These are phyloP conservation scores for Vitis cinerea DNA, from an alignment of 164 flowering plant species.

Conservation along the genomic window DNA sequence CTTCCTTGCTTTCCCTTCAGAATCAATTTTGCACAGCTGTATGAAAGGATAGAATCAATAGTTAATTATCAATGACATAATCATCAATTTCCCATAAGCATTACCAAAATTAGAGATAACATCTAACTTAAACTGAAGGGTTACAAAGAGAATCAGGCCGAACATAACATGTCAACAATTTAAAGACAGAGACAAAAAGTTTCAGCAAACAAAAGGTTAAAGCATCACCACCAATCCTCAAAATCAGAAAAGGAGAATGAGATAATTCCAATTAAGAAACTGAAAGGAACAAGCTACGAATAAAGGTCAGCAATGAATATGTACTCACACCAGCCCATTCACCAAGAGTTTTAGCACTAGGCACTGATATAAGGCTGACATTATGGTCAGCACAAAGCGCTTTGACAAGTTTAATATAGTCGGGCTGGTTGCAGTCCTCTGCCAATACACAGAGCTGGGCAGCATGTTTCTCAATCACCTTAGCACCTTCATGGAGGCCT, in stretches of 20 bases:
- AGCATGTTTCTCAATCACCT: conserved; percentile 76
- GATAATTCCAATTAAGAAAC: neutral
- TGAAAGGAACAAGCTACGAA: neutral
- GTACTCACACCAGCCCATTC: conserved; percentile 85
- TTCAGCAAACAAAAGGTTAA: neutral
- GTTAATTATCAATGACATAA: too few species aligned
- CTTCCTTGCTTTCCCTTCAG: conserved; percentile 85
- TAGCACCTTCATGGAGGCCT: conserved; percentile 80
- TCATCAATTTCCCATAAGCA: too few species aligned
- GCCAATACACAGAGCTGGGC: conserved; percentile 80
- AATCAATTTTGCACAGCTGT: conserved; percentile 87
- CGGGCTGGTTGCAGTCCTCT: conserved; percentile 77
- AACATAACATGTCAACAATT: neutral
- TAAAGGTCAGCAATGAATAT: neutral
- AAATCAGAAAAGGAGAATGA: neutral
- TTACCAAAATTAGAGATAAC: too few species aligned
- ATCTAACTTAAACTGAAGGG: too few species aligned
- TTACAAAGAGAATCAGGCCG: neutral
- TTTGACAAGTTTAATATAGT: conserved; percentile 69
- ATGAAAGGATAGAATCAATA: neutral
- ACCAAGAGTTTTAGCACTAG: conserved; percentile 78
- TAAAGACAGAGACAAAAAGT: neutral
- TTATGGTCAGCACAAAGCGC: conserved; percentile 78
- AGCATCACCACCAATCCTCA: neutral
- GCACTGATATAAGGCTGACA: conserved; percentile 62